Percentiles rank a stretch among this genome's conserved stretches.
These are phyloP conservation scores for Dorcoceras hygrometricum DNA, from an alignment of 257 asterid species.

Conservation along the genomic window DNA sequence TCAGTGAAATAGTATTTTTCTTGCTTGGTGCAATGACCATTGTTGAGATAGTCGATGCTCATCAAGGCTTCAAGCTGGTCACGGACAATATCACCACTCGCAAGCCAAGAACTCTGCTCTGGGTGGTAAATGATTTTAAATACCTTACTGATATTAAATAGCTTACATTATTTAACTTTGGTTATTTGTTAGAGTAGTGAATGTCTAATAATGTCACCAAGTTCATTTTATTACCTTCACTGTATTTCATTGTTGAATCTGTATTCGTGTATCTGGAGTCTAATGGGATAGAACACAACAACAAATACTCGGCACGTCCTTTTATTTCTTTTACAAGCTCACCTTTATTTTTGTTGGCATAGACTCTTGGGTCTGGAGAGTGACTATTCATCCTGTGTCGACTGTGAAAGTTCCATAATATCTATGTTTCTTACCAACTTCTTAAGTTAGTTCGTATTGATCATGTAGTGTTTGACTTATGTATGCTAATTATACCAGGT, in stretches of 20 bases:
- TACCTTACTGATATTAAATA: slow-evolving; percentile 18
- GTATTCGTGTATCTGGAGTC: not conserved
- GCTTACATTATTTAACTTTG: slow-evolving; percentile 7
- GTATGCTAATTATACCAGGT: slow-evolving; percentile 51
- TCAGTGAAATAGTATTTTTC: slow-evolving; percentile 93
- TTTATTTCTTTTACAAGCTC: not conserved
- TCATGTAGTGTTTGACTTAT: slow-evolving; percentile 23
- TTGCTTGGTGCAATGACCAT: slow-evolving; percentile 98
- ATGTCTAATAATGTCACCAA: slow-evolving; percentile 7
- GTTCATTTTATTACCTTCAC: slow-evolving; percentile 1
- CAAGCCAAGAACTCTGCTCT: slow-evolving; percentile 83
- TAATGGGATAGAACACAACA: not conserved
- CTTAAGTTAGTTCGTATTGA: not conserved
- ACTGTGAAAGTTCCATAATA: not conserved
- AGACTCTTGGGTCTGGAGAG: not conserved
- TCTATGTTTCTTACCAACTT: not conserved
- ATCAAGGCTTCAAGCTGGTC: slow-evolving; percentile 96
- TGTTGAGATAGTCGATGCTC: slow-evolving; percentile 96
- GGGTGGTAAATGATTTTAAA: slow-evolving; percentile 74
- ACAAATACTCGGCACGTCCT: not conserved
- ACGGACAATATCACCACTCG: slow-evolving; percentile 96
- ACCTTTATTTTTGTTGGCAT: too few relatives aligned
- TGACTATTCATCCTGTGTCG: not conserved
- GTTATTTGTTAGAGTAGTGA: not conserved
- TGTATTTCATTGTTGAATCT: not conserved